phyloP scores from a whole-genome alignment of 2,329 filamentous ascomycete species.

The Blumeriella jaapii region DNA sequence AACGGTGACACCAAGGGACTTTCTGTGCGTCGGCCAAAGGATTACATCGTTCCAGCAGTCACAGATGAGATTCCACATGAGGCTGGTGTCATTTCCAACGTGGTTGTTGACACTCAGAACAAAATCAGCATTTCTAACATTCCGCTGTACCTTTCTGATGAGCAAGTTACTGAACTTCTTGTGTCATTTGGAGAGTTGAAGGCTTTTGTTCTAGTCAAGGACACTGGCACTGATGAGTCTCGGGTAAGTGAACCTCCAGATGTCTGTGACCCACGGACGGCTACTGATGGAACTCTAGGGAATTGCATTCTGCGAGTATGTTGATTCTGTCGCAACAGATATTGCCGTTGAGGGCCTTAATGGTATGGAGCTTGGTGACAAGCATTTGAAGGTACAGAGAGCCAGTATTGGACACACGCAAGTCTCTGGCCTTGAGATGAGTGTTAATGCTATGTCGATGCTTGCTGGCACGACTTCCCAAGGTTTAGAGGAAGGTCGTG shows the following conservation, averaged over 20 bases:
- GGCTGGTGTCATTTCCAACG: constrained; percentile 63
- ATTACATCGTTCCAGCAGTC: constrained; percentile 85
- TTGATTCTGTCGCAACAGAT: constrained; percentile 62
- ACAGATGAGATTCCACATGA: constrained; percentile 63
- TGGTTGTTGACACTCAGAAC: constrained; percentile 84
- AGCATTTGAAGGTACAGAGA: constrained; percentile 71
- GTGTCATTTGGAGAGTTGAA: constrained; percentile 88
- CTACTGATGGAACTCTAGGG: constrained; percentile 43
- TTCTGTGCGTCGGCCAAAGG: constrained; percentile 77
- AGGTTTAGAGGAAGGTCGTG: constrained; percentile 68
- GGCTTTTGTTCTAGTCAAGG: constrained; percentile 82
- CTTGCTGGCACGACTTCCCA: constrained; percentile 79
- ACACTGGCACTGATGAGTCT: constrained; percentile 74
- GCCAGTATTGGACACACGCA: constrained; percentile 94
- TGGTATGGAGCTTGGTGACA: constrained; percentile 84
- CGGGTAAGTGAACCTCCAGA: constrained; percentile 67
- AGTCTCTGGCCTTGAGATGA: constrained; percentile 82
- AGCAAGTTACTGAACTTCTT: constrained; percentile 83
- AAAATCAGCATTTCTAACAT: constrained; percentile 93
- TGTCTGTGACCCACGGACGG: neutral
- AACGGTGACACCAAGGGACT: constrained; percentile 45
- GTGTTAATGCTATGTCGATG: constrained; percentile 95
- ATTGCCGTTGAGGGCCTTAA: constrained; percentile 86
- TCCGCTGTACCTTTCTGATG: constrained; percentile 75
- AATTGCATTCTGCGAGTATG: constrained; percentile 93